These are phyloP conservation scores for Tetrahymena elliotti DNA, from an alignment of 73 alveolate genomes.

Conservation along the genomic window DNA sequence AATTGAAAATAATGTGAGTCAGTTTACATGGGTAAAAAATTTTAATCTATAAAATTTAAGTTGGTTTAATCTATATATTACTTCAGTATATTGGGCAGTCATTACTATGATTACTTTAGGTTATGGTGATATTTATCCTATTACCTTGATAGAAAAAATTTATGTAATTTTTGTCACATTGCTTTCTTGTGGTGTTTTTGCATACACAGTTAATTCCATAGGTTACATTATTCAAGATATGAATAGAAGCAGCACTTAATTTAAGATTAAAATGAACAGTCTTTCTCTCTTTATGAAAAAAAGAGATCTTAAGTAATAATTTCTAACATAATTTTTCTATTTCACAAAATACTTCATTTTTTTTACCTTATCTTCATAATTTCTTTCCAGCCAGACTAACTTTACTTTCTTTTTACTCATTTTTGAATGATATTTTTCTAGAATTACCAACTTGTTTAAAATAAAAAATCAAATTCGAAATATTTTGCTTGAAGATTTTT, in stretches of 20 bases:
- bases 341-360: neutral
- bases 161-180: constrained; percentile 52
- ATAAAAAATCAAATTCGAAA: no score
- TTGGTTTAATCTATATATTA: constrained; percentile 42
- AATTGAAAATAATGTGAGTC: neutral
- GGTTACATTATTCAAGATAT: constrained; percentile 36
- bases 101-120: constrained; percentile 84
- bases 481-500: no score
- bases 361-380: neutral
- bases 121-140: constrained; percentile 69
- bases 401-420: no score
- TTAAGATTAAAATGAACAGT: neutral
- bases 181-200: constrained; percentile 67
- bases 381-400: no score
- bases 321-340: neutral
- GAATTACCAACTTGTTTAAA: no score
- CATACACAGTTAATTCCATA: constrained; percentile 54
- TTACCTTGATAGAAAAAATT: constrained; percentile 50
- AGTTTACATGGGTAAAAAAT: constrained; percentile 28
- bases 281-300: neutral
- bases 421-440: no score
- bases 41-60: constrained; percentile 42
- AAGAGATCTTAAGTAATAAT: neutral
- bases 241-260: neutral
- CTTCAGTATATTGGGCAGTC: constrained; percentile 70